Base-by-base conservation (phyloP, 192 early-diverging fungal genomes). In the Thamnidium elegans region DNA sequence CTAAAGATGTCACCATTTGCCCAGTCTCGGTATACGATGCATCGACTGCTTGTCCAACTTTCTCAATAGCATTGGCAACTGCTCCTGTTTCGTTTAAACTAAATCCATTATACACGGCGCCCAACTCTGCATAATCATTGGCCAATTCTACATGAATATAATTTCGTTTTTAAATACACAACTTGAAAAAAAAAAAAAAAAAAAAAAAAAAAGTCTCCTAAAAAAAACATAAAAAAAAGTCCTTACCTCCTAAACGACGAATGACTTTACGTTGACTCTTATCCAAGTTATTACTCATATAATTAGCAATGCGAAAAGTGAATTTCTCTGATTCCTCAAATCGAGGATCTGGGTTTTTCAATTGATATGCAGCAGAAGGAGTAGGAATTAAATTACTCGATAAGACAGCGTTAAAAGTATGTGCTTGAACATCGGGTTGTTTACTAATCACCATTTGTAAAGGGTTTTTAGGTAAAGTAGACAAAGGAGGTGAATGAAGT, bases 251-350 rank as follows among this genome's bases (percentile, higher is more conserved):
- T 36, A 90, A 79, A 61, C 83, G 80, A 63, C 88, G 86, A 20
- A 84, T 81, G 51, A 95, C 85, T 53, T 84, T 81, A 48, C 87
- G 85, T 58, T 95, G 87, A 42, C 83, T 86, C 58, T 87, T 87
- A 62, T 89, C 86, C 32, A 94, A 68, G 43, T 79, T 81, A 48
- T 89, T 84, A 3, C 80, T 77, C 62, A 98, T 89, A 64, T 94
- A 93, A 52, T 87, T 83, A 0, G 86, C 80, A 66, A 94, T 94
- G 59, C 88, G 88, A 75, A 86, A 87, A 20, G 96, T 97, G 69
- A 94, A 98, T 50, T 90, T 86, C 77, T 98, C 94, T 50, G 92
- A 91, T 50, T 91, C 91, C 64, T 90, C 80, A 81, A 95, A 98
- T 51, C 91, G 81, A 32, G 86, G 79, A 72, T 98, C 94, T 48